These are phyloP conservation scores for Pythium phragmiticola DNA, from an alignment of 352 stramenopile genomes.

Conservation along the genomic window DNA sequence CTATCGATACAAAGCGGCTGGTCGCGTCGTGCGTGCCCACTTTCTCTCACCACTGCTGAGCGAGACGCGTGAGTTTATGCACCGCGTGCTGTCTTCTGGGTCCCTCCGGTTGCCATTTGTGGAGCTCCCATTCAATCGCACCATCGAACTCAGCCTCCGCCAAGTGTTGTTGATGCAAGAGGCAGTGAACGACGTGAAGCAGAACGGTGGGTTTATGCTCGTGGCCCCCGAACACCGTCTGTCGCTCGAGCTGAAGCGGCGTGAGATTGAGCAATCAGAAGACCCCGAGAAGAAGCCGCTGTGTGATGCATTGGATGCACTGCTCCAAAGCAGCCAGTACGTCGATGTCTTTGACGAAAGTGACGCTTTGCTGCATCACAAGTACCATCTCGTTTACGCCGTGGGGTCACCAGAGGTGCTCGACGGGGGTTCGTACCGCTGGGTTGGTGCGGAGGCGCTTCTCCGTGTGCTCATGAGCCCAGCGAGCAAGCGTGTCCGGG, in stretches of 20 bases:
- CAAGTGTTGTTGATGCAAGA: slow-evolving; percentile 39
- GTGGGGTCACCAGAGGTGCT: slow-evolving; percentile 50
- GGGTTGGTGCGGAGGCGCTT: slow-evolving; percentile 48
- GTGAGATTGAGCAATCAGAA: slow-evolving; percentile 34
- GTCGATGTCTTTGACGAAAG: slow-evolving; percentile 87
- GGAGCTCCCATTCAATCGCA: slow-evolving; percentile 64
- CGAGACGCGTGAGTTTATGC: slow-evolving; percentile 66
- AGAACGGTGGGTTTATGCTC: slow-evolving; percentile 52
- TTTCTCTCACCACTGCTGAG: slow-evolving; percentile 60
- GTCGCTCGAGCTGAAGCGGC: slow-evolving; percentile 82
- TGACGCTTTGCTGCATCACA: slow-evolving; percentile 85
- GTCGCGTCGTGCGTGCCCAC: slow-evolving; percentile 43
- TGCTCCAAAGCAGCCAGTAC: slow-evolving; percentile 52
- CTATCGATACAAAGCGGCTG: slow-evolving; percentile 30
- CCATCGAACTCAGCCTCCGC: slow-evolving; percentile 35
- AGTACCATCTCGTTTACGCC: slow-evolving; percentile 90
- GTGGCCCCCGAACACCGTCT: slow-evolving; percentile 85
- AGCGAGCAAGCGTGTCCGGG: slow-evolving; percentile 14
- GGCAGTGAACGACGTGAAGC: slow-evolving; percentile 34
- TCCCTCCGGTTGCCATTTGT: slow-evolving; percentile 41
- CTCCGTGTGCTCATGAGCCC: slow-evolving; percentile 26
- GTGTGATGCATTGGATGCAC: slow-evolving; percentile 29
- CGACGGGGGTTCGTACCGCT: slow-evolving; percentile 43
- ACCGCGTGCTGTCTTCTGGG: slow-evolving; percentile 47
- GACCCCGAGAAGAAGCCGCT: not conserved